A percentile compares a stretch with the other conserved stretches of the same genome.
Evolutionary conservation across 1,284 basidiomycete genomes (phyloP).

Genomic region (Paramarasmius palmivorus): DNA sequence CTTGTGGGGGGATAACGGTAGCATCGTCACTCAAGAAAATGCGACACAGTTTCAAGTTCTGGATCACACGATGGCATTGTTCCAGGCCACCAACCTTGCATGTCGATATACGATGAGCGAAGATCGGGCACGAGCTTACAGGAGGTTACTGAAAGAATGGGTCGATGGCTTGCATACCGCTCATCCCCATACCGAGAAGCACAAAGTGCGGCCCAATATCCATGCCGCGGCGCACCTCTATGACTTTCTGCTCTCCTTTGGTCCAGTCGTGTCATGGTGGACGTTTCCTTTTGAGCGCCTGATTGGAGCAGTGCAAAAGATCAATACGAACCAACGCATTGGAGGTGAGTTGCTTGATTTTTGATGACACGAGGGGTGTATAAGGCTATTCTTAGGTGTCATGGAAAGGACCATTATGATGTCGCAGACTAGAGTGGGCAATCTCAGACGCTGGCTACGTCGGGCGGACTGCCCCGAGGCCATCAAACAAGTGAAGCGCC

Average conservation of each 20-base stretch:
- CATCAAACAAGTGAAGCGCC: constrained; percentile 18
- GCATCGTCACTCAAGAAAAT: too few relatives aligned
- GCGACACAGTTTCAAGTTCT: too few relatives aligned
- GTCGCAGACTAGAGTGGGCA: constrained; percentile 15
- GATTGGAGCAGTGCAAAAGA: constrained; percentile 28
- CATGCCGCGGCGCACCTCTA: constrained; percentile 31
- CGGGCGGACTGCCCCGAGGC: constrained; percentile 19
- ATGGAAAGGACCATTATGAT: constrained; percentile 15
- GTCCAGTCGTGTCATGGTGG: constrained; percentile 36
- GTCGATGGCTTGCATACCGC: constrained; percentile 12
- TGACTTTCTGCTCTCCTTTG: constrained; percentile 32
- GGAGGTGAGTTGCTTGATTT: constrained; percentile 13
- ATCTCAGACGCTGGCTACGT: constrained; percentile 19
- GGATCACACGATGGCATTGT: constrained; percentile 23
- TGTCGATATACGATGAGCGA: constrained; percentile 4
- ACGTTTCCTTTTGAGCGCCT: constrained; percentile 34
- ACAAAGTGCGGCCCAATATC: constrained; percentile 19
- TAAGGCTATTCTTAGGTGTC: constrained; percentile 17
- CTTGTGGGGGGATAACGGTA: constrained; percentile 26
- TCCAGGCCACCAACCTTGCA: constrained; percentile 14
- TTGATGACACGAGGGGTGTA: too few relatives aligned
- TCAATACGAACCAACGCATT: constrained; percentile 23
- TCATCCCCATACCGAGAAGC: constrained; percentile 8
- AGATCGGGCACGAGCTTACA: constrained; percentile 7
- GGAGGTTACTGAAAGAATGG: constrained; percentile 11